These are phyloP conservation scores for Aspergillus panamensis DNA, from an alignment of 495 filamentous ascomycete genomes.

Conservation along the genomic window DNA sequence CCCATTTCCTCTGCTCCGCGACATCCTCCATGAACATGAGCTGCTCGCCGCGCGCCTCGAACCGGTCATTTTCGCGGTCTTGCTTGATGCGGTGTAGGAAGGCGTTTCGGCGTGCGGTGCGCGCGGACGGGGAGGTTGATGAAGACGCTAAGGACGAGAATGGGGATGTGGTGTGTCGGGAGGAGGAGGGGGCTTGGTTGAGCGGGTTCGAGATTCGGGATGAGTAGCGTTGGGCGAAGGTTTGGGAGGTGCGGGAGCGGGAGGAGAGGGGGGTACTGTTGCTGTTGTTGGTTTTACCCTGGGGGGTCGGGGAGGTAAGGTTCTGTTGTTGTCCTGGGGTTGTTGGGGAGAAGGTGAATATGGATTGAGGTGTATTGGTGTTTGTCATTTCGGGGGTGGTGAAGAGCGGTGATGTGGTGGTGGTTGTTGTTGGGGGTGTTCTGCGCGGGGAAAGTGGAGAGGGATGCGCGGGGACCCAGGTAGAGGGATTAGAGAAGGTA, in stretches of 20 bases:
- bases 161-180: not conserved
- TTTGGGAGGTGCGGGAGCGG: constrained; percentile 1
- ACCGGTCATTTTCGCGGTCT: constrained; percentile 63
- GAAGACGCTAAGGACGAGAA: constrained; percentile 14
- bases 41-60: constrained; percentile 73
- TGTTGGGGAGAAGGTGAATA: constrained; percentile 12
- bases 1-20: constrained; percentile 49
- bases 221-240: constrained; percentile 13
- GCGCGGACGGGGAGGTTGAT: constrained; percentile 22
- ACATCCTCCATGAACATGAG: constrained; percentile 49
- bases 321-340: constrained; percentile 35
- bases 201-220: constrained; percentile 15
- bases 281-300: constrained; percentile 4
- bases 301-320: constrained; percentile 18
- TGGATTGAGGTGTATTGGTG: not conserved
- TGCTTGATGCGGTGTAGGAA: constrained; percentile 79
- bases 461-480: constrained; percentile 50
- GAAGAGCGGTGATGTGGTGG: constrained; percentile 7
- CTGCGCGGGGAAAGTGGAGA: constrained; percentile 44
- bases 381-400: constrained; percentile 5
- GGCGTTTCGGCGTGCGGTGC: constrained; percentile 44
- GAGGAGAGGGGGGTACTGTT: not conserved
- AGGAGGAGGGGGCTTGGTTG: not conserved
- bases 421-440: constrained; percentile 3
- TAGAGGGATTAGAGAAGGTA: constrained; percentile 38